phyloP scores from a whole-genome alignment of 768 basidiomycete genomes.

The Kwoniella mangroviensis region DNA sequence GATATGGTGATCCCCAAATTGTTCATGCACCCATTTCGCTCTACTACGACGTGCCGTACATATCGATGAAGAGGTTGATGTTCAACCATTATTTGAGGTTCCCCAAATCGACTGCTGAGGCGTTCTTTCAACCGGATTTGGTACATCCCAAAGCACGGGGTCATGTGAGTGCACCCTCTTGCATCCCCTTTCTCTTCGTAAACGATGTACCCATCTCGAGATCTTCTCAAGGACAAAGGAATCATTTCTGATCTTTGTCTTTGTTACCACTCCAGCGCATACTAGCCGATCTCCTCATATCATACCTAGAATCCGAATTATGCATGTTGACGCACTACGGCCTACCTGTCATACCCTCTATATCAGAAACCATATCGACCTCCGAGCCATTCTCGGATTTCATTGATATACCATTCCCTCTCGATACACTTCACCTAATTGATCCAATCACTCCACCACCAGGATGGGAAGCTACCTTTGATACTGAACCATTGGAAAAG shows the following conservation, averaged over 20 bases:
- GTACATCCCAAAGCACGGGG: slow-evolving; percentile 56
- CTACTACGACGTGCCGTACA: slow-evolving; percentile 55
- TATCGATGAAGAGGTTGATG: slow-evolving; percentile 52
- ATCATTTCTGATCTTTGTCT: too few species aligned
- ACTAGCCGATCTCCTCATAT: slow-evolving; percentile 49
- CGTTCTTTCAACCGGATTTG: slow-evolving; percentile 49
- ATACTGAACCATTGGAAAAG: slow-evolving; percentile 31
- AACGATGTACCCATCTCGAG: background rate
- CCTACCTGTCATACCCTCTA: slow-evolving; percentile 34
- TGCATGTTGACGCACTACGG: slow-evolving; percentile 46
- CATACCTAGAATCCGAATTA: slow-evolving; percentile 53
- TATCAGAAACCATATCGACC: slow-evolving; percentile 35
- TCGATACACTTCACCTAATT: slow-evolving; percentile 40
- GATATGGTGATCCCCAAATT: slow-evolving; percentile 56
- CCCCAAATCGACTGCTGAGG: slow-evolving; percentile 41
- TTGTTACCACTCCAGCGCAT: slow-evolving; percentile 37
- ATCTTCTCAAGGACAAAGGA: background rate
- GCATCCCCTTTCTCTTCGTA: background rate
- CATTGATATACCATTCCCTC: slow-evolving; percentile 44
- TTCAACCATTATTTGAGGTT: slow-evolving; percentile 53
- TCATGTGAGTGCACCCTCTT: slow-evolving; percentile 40
- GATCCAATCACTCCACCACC: slow-evolving; percentile 42
- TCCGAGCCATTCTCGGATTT: slow-evolving; percentile 29
- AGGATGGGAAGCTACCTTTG: slow-evolving; percentile 49
- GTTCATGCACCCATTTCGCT: slow-evolving; percentile 53